Base-by-base conservation (phyloP, 805 yeast genomes). In the Hemisphaericaspora nanyangensis region DNA sequence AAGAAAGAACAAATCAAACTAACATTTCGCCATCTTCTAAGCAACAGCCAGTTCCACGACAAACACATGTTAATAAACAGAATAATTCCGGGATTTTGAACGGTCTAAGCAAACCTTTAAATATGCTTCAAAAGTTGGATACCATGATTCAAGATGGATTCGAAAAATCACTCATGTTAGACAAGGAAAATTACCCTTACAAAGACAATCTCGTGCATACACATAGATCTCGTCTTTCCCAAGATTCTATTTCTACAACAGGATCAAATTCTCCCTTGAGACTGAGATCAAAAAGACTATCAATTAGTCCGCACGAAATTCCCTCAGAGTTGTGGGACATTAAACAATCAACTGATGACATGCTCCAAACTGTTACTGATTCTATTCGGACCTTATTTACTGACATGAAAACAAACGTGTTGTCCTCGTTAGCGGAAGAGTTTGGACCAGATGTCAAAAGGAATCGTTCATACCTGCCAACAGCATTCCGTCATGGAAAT, bases 41-140 rank as follows among this genome's bases (percentile, higher is more conserved):
- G 11, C 42, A 31, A 22, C 28, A 25, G 17, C 6, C 22, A 6
- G 19, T 6, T 12, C 5, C 6, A 19, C 22, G 28, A 16, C 17
- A n/a, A 7, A 11, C 24, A 8, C 35, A 20, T 3, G 18, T 22
- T n/a, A 27, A 24, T 20, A 33, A 29, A 26, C n/a, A 17, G 18
- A 12, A 18, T 15, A 48, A 46, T 25, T 50, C 60, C n/a, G 49
- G 54, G 27, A 26, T 64, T 18, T 63, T 68, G 69, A 44, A 48
- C 16, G 63, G 59, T 33, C 46, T 63, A 26, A 57, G 78, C 3
- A 79, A 74, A 48, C 84, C 88, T 1, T 63, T 82, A 31, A 74
- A 69, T 33, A 65, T 81, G 37, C 68, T 83, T 34, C 86, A 80
- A 48, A 86, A 80, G 45, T 73, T 83, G 51, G 91, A 83, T 54